Evolutionary conservation across 2,329 filamentous ascomycete species (phyloP).

Genomic region (Phaeosphaeriaceae sp.): DNA sequence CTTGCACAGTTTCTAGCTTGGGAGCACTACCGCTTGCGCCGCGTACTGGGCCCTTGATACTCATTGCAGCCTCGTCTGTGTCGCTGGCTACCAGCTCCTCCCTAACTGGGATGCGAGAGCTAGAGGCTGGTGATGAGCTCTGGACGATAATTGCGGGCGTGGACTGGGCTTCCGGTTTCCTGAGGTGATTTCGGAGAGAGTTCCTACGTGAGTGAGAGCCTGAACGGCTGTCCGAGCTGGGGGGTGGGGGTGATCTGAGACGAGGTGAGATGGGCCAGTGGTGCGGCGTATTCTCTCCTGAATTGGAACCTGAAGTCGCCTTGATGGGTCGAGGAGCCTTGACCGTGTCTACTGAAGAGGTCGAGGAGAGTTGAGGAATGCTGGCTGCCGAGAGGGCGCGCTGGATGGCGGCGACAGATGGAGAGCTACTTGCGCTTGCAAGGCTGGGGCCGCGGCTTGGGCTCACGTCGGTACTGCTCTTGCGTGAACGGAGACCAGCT

Average conservation of each 20-base stretch:
- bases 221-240: slow-evolving; percentile 36
- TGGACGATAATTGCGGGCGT: slow-evolving; percentile 55
- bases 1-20: slow-evolving; percentile 87
- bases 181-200: slow-evolving; percentile 49
- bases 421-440: slow-evolving; percentile 49
- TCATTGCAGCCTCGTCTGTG: slow-evolving; percentile 45
- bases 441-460: slow-evolving; percentile 48
- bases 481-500: slow-evolving; percentile 48
- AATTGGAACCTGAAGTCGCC: slow-evolving; percentile 57
- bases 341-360: slow-evolving; percentile 63
- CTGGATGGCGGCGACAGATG: slow-evolving; percentile 68
- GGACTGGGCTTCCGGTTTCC: slow-evolving; percentile 36
- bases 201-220: slow-evolving; percentile 52
- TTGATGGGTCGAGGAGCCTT: slow-evolving; percentile 72
- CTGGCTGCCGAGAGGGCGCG: slow-evolving; percentile 71
- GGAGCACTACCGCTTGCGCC: slow-evolving; percentile 64
- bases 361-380: slow-evolving; percentile 68
- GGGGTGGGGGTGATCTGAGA: slow-evolving; percentile 76
- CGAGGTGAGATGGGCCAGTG: slow-evolving; percentile 81
- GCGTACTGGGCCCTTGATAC: slow-evolving; percentile 55
- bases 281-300: slow-evolving; percentile 56
- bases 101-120: slow-evolving; percentile 37
- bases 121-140: slow-evolving; percentile 50
- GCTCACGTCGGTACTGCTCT: slow-evolving; percentile 54
- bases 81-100: slow-evolving; percentile 41